Base-by-base conservation (phyloP, 1,284 basidiomycete genomes). In the Leccinum fuscescens region DNA sequence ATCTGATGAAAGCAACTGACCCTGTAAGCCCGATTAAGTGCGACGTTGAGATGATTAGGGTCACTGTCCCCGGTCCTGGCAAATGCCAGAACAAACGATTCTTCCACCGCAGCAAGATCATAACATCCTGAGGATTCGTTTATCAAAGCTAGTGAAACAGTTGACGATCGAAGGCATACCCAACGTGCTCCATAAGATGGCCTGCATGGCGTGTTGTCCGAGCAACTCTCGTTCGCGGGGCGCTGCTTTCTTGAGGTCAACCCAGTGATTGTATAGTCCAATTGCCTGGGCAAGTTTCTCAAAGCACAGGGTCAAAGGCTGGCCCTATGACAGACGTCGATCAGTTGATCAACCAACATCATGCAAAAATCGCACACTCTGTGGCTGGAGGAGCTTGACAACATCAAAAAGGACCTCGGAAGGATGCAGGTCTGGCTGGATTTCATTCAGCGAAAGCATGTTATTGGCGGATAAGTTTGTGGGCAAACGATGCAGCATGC, bases 341-440 rank as follows among this genome's bases (percentile, higher is more conserved):
- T 76, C 56, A 70, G 48, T 42, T 42, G 52, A 58, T 37, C 17
- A 14, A 51, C 17, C 31, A 60, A 54, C 27, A 44, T 27, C 27
- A 12, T 33, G 49, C 50, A 56, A 22, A 60, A 60, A 55, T 48
- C 65, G 54, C 64, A 74, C 74, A 60, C 63, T 71, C 61, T 74
- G 72, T 1, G 72, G 74, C 49, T 72, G 65, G 12, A 73, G 63
- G 33, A 73, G 67, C 58, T 73, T 73, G 39, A 73, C 59, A n/a
- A 73, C 67, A 67, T 93, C 91, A 68, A 81, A 86, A 33, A 93
- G 78, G 33, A 92, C 80, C 72, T 93, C 90, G 4, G 86, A 76
- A 9, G 91, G 89, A 66, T 92, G 86, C 48, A 91, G 77, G 65
- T 89, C 83, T 3, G 86, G 82, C 69, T 92, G 89, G n/a, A 91